Evolutionary conservation across 106 monocot genomes (phyloP), one percentile per base, ranked within the genome.

Genomic region (Allium sativum): DNA sequence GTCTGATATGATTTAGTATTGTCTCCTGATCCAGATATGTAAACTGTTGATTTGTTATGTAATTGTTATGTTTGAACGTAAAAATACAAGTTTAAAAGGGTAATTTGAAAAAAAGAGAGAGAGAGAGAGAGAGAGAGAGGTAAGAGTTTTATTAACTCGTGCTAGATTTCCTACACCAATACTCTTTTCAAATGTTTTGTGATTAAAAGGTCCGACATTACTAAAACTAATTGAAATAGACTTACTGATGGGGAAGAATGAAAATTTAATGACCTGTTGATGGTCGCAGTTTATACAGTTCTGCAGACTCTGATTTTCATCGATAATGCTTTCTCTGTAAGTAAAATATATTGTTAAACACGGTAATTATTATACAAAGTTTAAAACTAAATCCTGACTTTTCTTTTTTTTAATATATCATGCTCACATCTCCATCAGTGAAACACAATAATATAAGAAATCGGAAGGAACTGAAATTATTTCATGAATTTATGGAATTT

Each of bases 231-330:
- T 57, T 22, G 6, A 31, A 57, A 9, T 57, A 21, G 31, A 31
- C 2, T 57, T 57, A 3, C 11, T 11, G 40, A 21, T 10, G 14
- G 22, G 56, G 40, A 19, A 57, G 16, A 57, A 40, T 9, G 17
- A 55, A 55, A 55, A 55, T 14, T 17, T 55, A 18, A 21, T 10
- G 17, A 57, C 56, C 56, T 57, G 56, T 57, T 40, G 21, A 22
- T 31, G 21, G 31, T 22, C 21, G 40, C 56, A 57, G 18, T 57
- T 21, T 40, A 22, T 57, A 14, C 56, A 57, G 56, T 40, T 40
- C 13, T 21, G 56, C 56, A 57, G 9, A 57, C n/a, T 9, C 56
- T 40, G 40, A 22, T 57, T 9, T 31, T 31, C 21, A 22, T 22
- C 20, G 21, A 57, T 10, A 57, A 12, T 57, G 56, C 31, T 57